phyloP scores from a whole-genome alignment of 495 filamentous ascomycete species.

The Hypoxylon rickii region DNA sequence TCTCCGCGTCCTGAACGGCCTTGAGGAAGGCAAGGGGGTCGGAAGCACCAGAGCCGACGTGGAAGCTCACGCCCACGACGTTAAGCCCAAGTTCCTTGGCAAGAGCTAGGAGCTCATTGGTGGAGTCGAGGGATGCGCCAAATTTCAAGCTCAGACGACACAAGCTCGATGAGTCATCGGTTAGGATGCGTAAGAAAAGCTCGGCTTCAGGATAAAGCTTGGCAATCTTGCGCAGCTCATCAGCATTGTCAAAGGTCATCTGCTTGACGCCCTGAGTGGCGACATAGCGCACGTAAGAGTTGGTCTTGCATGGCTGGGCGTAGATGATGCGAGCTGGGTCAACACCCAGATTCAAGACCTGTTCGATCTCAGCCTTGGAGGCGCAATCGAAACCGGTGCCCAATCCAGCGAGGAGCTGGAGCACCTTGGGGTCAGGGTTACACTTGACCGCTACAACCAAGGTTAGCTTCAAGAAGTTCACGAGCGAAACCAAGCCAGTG shows the following conservation, averaged over 20 bases:
- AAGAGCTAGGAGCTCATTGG: constrained; percentile 74
- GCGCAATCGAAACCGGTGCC: constrained; percentile 98
- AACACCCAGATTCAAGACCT: constrained; percentile 81
- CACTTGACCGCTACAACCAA: constrained; percentile 84
- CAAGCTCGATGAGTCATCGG: constrained; percentile 91
- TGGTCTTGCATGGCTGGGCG: constrained; percentile 98
- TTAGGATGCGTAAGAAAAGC: constrained; percentile 90
- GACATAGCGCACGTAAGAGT: constrained; percentile 92
- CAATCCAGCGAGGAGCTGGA: constrained; percentile 82
- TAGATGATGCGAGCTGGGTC: constrained; percentile 96
- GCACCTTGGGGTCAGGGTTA: constrained; percentile 88
- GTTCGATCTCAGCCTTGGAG: constrained; percentile 94
- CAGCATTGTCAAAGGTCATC: constrained; percentile 99
- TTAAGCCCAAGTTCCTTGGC: constrained; percentile 91
- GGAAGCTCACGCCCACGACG: constrained; percentile 95
- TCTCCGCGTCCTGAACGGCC: constrained; percentile 84
- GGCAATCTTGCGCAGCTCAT: constrained; percentile 98
- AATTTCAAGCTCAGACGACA: constrained; percentile 97
- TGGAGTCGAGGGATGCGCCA: constrained; percentile 83
- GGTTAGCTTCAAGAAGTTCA: not conserved
- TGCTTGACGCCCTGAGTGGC: constrained; percentile 83
- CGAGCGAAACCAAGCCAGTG: not conserved
- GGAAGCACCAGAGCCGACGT: constrained; percentile 93
- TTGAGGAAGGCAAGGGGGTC: constrained; percentile 87
- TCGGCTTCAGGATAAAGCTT: constrained; percentile 85